phyloP scores from a whole-genome alignment of 768 basidiomycete genomes.

The Kwoniella mangroviensis region DNA sequence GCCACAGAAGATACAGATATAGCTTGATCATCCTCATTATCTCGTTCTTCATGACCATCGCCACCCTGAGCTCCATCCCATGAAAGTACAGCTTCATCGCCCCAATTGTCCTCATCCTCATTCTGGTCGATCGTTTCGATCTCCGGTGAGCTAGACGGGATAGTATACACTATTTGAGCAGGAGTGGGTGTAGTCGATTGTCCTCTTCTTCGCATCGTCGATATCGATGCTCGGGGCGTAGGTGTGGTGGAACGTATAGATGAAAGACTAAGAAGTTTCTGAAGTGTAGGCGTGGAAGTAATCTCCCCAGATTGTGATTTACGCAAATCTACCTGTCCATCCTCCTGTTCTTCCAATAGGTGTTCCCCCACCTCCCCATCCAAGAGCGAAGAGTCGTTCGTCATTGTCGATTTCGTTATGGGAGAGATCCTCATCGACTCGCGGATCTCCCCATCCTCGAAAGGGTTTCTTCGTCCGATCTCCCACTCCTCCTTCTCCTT shows the following conservation, averaged over 20 bases:
- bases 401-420: constrained; percentile 25
- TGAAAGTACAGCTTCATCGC: constrained; percentile 24
- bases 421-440: constrained; percentile 47
- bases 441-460: constrained; percentile 47
- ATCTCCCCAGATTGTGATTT: background rate
- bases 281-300: background rate
- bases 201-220: too few relatives aligned
- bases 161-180: background rate
- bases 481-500: background rate
- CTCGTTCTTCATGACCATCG: background rate
- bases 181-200: constrained; percentile 13
- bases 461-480: constrained; percentile 34
- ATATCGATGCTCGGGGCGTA: background rate
- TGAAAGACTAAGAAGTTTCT: too few relatives aligned
- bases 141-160: constrained; percentile 15
- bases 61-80: constrained; percentile 19
- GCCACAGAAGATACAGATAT: constrained; percentile 23
- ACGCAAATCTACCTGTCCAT: constrained; percentile 11
- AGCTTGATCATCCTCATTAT: constrained; percentile 7
- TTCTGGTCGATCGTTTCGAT: background rate
- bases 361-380: constrained; percentile 10
- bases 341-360: background rate
- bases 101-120: constrained; percentile 12
- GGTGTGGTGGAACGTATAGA: background rate
- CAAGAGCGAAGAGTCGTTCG: background rate